These are phyloP conservation scores for Tetrapisispora taiwanensis DNA, from an alignment of 805 yeast genomes.

Conservation along the genomic window DNA sequence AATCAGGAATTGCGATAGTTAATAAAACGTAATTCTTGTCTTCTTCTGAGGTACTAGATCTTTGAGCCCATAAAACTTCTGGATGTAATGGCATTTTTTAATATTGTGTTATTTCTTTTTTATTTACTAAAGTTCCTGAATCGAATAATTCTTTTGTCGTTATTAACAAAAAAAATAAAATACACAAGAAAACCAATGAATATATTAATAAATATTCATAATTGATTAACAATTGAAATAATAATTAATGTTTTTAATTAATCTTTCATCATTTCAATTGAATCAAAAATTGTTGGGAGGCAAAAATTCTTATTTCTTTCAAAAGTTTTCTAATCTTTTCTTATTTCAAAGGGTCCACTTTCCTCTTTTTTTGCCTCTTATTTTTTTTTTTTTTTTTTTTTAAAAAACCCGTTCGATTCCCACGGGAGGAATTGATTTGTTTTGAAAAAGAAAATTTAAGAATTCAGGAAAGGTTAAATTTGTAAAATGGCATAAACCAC, in stretches of 20 bases:
- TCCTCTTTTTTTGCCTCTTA: too few species aligned
- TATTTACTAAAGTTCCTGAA: neutral
- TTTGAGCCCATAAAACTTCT: conserved; percentile 89
- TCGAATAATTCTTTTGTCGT: too few species aligned
- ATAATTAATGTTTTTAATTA: too few species aligned
- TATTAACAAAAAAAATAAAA: too few species aligned
- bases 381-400: too few species aligned
- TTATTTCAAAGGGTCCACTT: neutral
- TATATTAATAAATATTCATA: too few species aligned
- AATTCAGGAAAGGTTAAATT: too few species aligned
- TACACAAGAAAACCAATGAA: too few species aligned
- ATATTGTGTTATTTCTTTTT: neutral
- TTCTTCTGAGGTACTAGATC: conserved; percentile 66
- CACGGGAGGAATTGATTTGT: neutral
- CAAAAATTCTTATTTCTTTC: neutral
- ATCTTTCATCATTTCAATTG: too few species aligned
- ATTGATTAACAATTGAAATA: too few species aligned
- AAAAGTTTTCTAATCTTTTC: neutral
- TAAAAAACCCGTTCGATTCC: neutral
- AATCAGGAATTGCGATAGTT: conserved; percentile 66
- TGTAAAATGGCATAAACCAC: too few species aligned
- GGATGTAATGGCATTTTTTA: conserved; percentile 27
- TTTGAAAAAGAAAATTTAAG: too few species aligned
- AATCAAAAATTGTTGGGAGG: neutral
- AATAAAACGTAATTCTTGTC: conserved; percentile 66